These are phyloP conservation scores for Mentha longifolia DNA, from an alignment of 257 asterid genomes.

Conservation along the genomic window DNA sequence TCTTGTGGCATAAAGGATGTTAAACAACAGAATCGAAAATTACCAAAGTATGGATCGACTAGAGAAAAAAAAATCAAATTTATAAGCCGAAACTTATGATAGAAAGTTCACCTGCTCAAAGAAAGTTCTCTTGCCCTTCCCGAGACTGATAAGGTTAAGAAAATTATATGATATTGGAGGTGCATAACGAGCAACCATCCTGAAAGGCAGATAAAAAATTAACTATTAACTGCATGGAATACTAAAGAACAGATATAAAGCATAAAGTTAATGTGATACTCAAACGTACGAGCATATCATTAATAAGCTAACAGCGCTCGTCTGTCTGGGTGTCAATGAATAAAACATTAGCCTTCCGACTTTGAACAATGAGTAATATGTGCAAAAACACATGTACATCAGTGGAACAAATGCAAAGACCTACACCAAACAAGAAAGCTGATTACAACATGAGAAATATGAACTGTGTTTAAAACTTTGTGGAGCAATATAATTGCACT, in stretches of 20 bases:
- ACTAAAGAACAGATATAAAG: neutral
- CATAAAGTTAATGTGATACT: slow-evolving; percentile 18
- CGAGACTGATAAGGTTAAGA: slow-evolving; percentile 93
- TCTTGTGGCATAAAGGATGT: slow-evolving; percentile 15
- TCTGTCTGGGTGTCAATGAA: slow-evolving; percentile 89
- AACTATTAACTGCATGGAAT: slow-evolving; percentile 8
- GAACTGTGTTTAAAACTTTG: slow-evolving; percentile 13
- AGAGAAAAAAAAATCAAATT: slow-evolving; percentile 8
- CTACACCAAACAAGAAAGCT: slow-evolving; percentile 48
- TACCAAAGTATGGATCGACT: neutral
- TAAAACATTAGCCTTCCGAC: slow-evolving; percentile 96
- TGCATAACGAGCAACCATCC: slow-evolving; percentile 99
- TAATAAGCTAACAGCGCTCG: slow-evolving; percentile 94
- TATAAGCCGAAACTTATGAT: slow-evolving; percentile 13
- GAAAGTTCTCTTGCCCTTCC: slow-evolving; percentile 65
- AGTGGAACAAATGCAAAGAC: slow-evolving; percentile 90
- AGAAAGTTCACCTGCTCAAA: slow-evolving; percentile 83
- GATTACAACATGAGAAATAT: slow-evolving; percentile 20
- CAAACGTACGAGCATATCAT: slow-evolving; percentile 98
- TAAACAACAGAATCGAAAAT: neutral
- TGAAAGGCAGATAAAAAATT: slow-evolving; percentile 45
- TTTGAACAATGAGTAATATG: slow-evolving; percentile 91
- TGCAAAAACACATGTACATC: slow-evolving; percentile 96
- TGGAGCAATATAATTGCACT: slow-evolving; percentile 1
- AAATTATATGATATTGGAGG: slow-evolving; percentile 98